These are phyloP conservation scores for Fusarium coicis DNA, from an alignment of 2,329 filamentous ascomycete genomes.

Conservation along the genomic window DNA sequence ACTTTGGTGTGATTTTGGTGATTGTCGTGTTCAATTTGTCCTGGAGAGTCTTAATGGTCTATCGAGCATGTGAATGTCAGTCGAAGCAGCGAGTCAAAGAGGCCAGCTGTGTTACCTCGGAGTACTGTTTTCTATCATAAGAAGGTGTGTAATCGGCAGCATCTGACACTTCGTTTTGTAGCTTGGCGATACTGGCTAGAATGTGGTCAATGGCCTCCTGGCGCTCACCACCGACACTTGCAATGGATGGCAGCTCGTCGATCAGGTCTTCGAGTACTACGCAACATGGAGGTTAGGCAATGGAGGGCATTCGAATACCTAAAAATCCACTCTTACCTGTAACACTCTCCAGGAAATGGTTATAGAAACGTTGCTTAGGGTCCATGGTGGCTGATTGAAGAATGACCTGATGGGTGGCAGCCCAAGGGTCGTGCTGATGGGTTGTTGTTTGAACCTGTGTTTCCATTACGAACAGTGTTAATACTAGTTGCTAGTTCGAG, in stretches of 20 bases:
- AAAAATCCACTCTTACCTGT: slow-evolving; percentile 63
- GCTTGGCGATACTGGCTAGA: slow-evolving; percentile 79
- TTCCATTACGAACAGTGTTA: slow-evolving; percentile 41
- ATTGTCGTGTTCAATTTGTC: slow-evolving; percentile 80
- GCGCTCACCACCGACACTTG: slow-evolving; percentile 75
- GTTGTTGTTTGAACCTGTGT: slow-evolving; percentile 36
- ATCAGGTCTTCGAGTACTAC: slow-evolving; percentile 83
- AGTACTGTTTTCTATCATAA: slow-evolving; percentile 89
- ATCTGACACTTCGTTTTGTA: slow-evolving; percentile 88
- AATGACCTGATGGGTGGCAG: slow-evolving; percentile 39
- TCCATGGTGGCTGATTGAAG: slow-evolving; percentile 48
- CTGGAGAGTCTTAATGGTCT: slow-evolving; percentile 83
- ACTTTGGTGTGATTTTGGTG: slow-evolving; percentile 75
- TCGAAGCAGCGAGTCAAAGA: neutral
- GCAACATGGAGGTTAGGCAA: slow-evolving; percentile 4
- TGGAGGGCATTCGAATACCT: neutral
- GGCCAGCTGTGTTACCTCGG: slow-evolving; percentile 65
- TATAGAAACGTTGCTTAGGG: slow-evolving; percentile 82
- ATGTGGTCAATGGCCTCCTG: slow-evolving; percentile 84
- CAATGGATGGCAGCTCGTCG: slow-evolving; percentile 70
- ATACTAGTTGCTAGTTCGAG: slow-evolving; percentile 10
- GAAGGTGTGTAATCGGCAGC: slow-evolving; percentile 83
- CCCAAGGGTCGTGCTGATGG: slow-evolving; percentile 33
- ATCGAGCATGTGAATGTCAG: slow-evolving; percentile 3
- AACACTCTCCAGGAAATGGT: slow-evolving; percentile 81